phyloP scores from a whole-genome alignment of 805 yeast species.

The Starmerella vaccinii region DNA sequence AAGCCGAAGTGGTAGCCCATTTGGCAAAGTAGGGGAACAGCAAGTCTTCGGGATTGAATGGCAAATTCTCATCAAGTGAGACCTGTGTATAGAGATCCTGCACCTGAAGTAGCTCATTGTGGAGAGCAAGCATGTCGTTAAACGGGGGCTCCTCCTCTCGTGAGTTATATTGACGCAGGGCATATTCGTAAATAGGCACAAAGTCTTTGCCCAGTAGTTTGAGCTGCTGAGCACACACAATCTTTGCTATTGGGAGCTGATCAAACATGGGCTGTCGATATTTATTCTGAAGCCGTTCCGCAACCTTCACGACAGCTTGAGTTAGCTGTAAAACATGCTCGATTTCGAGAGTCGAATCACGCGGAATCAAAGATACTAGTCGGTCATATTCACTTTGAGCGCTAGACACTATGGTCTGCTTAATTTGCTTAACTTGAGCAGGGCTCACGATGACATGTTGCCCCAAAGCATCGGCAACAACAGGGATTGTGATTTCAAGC shows the following conservation, averaged over 20 bases:
- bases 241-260: constrained; percentile 40
- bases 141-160: constrained; percentile 31
- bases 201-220: constrained; percentile 30
- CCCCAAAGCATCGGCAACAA: constrained; percentile 23
- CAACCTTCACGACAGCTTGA: constrained; percentile 41
- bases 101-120: constrained; percentile 43
- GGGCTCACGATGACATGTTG: constrained; percentile 37
- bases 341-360: constrained; percentile 44
- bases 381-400: constrained; percentile 39
- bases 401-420: constrained; percentile 32
- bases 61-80: constrained; percentile 35
- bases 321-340: constrained; percentile 49
- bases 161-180: constrained; percentile 23
- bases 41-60: constrained; percentile 46
- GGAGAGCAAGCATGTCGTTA: constrained; percentile 50
- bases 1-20: constrained; percentile 38
- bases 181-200: constrained; percentile 29
- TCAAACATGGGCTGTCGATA: constrained; percentile 56
- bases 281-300: constrained; percentile 45
- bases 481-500: constrained; percentile 40
- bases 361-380: constrained; percentile 44
- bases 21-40: constrained; percentile 41
- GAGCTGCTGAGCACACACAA: constrained; percentile 29
- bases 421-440: constrained; percentile 38
- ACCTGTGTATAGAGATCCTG: constrained; percentile 45